Evolutionary conservation across 768 basidiomycete species (phyloP).

Genomic region (Amanita phalloides): DNA sequence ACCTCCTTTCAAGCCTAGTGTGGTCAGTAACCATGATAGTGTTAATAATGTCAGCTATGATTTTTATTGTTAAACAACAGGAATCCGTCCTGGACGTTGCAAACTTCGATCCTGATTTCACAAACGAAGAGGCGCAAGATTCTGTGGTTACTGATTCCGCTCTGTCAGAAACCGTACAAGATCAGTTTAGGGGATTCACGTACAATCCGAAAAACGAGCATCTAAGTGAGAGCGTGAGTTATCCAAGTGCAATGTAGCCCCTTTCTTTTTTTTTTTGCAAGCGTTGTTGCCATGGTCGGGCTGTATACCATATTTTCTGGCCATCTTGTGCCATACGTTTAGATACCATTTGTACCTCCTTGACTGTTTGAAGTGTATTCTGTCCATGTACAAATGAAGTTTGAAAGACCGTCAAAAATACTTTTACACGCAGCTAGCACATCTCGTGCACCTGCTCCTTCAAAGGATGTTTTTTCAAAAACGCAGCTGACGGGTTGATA

Average conservation of each 20-base stretch:
- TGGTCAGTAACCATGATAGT: conserved; percentile 40
- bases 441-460: too few species aligned
- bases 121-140: conserved; percentile 89
- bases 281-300: not conserved
- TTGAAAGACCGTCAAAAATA: too few species aligned
- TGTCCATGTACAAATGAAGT: too few species aligned
- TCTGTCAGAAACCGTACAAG: conserved; percentile 92
- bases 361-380: too few species aligned
- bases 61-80: conserved; percentile 21
- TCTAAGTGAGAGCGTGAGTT: conserved; percentile 75
- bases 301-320: not conserved
- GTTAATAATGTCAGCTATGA: not conserved
- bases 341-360: not conserved
- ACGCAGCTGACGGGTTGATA: too few species aligned
- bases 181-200: conserved; percentile 88
- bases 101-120: conserved; percentile 97
- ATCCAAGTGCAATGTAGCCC: conserved; percentile 32
- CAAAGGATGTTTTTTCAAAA: too few species aligned
- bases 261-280: not conserved
- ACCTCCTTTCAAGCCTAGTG: conserved; percentile 95
- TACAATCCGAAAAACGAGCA: conserved; percentile 82
- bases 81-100: conserved; percentile 92
- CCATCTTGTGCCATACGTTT: not conserved
- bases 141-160: conserved; percentile 92
- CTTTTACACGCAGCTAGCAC: too few species aligned